These are phyloP conservation scores for Trichosanthes truncata DNA, from an alignment of 306 rosid species.

Conservation along the genomic window DNA sequence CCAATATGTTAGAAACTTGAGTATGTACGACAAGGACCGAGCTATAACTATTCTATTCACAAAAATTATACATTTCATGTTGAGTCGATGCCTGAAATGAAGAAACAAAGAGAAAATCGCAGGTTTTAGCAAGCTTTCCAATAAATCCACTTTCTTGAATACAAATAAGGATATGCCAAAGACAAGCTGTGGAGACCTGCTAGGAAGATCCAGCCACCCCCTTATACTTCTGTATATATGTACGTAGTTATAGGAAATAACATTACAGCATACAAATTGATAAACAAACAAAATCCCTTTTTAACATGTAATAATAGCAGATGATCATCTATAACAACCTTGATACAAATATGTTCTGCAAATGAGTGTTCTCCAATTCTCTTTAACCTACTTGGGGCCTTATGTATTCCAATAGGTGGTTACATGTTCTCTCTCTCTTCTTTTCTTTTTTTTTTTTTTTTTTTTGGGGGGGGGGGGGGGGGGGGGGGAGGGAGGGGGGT, in stretches of 20 bases:
- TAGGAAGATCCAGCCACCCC: not conserved
- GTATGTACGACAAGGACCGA: constrained; percentile 66
- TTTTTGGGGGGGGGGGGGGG: not conserved
- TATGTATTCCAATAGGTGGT: too few relatives aligned
- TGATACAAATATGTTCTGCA: not conserved
- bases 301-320: not conserved
- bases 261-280: not conserved
- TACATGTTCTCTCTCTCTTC: too few relatives aligned
- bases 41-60: constrained; percentile 88
- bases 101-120: constrained; percentile 4
- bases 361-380: not conserved
- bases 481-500: too few relatives aligned
- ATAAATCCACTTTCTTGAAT: not conserved
- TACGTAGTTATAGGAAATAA: not conserved
- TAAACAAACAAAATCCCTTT: not conserved
- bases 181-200: not conserved
- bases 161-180: not conserved
- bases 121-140: constrained; percentile 4
- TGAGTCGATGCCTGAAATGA: constrained; percentile 50
- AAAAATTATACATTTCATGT: constrained; percentile 81
- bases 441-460: too few relatives aligned
- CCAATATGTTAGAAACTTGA: constrained; percentile 60
- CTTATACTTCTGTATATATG: not conserved
- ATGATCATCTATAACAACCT: not conserved
- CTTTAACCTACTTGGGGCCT: not conserved